phyloP scores from a whole-genome alignment of 805 yeast species.

The Starmerella ratchasimensis region DNA sequence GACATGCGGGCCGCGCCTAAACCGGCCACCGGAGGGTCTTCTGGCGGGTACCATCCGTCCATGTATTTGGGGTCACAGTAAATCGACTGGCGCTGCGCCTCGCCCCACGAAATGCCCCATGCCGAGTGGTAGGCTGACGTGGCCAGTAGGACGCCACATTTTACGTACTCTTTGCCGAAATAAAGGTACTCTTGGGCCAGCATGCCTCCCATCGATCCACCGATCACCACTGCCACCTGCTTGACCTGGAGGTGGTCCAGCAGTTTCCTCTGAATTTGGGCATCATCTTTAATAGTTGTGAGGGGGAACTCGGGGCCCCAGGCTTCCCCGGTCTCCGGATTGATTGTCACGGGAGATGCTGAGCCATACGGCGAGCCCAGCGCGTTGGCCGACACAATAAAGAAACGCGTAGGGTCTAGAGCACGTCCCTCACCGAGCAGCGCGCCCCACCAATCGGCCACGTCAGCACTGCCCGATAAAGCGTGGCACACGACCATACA shows the following conservation, averaged over 20 bases:
- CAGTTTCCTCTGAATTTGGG: conserved; percentile 58
- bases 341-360: conserved; percentile 77
- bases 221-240: conserved; percentile 70
- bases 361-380: conserved; percentile 95
- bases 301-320: conserved; percentile 95
- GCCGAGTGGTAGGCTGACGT: conserved; percentile 92
- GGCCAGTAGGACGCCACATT: conserved; percentile 66
- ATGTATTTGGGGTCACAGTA: conserved; percentile 87
- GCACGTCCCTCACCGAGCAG: conserved; percentile 72
- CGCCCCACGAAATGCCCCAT: conserved; percentile 99
- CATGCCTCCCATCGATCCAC: conserved; percentile 99
- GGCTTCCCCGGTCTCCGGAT: conserved; percentile 59
- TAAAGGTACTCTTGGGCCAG: conserved; percentile 77
- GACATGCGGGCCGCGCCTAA: conserved; percentile 96
- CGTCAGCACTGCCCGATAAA: conserved; percentile 88
- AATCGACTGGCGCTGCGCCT: conserved; percentile 91
- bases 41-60: conserved; percentile 71
- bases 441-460: conserved; percentile 99
- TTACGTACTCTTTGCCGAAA: conserved; percentile 53
- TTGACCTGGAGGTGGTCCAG: conserved; percentile 56
- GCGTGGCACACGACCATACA: conserved; percentile 92
- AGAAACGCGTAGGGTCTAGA: conserved; percentile 79
- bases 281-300: conserved; percentile 88
- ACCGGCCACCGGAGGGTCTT: conserved; percentile 76
- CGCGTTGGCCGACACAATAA: conserved; percentile 79